These are phyloP conservation scores for Fomes fomentarius DNA, from an alignment of 1,284 basidiomycete species.

Conservation along the genomic window DNA sequence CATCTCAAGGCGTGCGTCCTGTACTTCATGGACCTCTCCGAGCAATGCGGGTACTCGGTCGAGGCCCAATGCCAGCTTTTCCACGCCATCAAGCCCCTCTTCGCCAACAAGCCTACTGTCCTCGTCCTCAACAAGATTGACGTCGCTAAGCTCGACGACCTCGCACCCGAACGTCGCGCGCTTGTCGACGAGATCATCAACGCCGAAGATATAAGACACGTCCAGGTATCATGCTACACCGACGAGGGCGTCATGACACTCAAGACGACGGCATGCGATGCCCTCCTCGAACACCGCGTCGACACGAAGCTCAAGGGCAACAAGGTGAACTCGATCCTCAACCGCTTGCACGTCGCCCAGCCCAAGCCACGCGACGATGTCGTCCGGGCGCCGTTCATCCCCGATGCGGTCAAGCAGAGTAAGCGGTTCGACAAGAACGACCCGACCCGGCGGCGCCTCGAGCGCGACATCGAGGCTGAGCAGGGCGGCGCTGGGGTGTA, in stretches of 20 bases:
- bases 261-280: conserved; percentile 91
- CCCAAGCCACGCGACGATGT: conserved; percentile 88
- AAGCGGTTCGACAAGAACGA: conserved; percentile 90
- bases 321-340: conserved; percentile 89
- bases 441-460: conserved; percentile 70
- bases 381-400: conserved; percentile 84
- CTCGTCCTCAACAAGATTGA: conserved; percentile 98
- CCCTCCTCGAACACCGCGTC: conserved; percentile 90
- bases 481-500: conserved; percentile 90
- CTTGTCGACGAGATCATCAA: conserved; percentile 87
- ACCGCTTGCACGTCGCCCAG: conserved; percentile 92
- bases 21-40: conserved; percentile 97
- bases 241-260: conserved; percentile 97
- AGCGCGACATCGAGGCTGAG: conserved; percentile 81
- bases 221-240: conserved; percentile 90
- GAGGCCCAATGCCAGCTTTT: conserved; percentile 97
- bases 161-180: conserved; percentile 72
- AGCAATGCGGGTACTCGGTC: conserved; percentile 94
- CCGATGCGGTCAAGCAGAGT: conserved; percentile 73
- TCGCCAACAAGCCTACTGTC: conserved; percentile 88
- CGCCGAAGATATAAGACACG: conserved; percentile 67
- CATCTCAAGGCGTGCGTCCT: conserved; percentile 90
- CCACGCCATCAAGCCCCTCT: conserved; percentile 97
- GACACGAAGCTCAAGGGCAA: conserved; percentile 92
- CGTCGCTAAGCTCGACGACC: conserved; percentile 83